Conservation (phyloP, 345 rosid species). For the Hibiscus tridactylites region DNA sequence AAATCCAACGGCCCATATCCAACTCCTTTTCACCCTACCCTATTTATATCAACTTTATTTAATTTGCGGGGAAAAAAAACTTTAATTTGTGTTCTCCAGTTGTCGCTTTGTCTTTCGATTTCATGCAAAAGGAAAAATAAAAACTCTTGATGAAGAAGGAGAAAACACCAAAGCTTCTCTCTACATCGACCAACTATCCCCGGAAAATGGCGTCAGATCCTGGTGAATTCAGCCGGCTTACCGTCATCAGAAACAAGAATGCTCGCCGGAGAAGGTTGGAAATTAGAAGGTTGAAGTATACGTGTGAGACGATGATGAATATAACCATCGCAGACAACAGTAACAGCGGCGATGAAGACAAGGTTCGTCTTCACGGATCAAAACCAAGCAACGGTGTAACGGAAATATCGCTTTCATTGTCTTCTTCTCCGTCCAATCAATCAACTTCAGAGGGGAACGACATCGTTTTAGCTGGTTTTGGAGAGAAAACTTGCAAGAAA, state of each 20-base stretch:
- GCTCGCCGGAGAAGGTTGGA: conserved; percentile 21
- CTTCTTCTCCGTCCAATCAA: conserved; percentile 10
- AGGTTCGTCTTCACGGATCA: conserved; percentile 1
- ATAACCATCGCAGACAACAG: conserved; percentile 5
- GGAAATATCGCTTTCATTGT: conserved; percentile 25
- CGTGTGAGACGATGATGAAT: conserved; percentile 17
- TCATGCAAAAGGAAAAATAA: conserved; percentile 20
- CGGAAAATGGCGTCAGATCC: conserved; percentile 7
- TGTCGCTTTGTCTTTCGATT: neutral
- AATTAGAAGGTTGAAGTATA: conserved; percentile 23
- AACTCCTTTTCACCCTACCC: conserved; percentile 5
- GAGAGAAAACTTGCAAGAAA: neutral
- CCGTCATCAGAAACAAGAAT: conserved; percentile 11
- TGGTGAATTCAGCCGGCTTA: conserved; percentile 15
- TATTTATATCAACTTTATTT: neutral
- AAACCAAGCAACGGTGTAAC: conserved; percentile 3
- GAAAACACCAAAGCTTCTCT: neutral
- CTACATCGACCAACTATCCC: neutral
- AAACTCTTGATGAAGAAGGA: neutral
- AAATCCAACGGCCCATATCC: conserved; percentile 17
- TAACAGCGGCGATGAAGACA: neutral
- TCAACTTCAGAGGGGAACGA: conserved; percentile 11
- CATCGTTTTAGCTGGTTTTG: conserved; percentile 17
- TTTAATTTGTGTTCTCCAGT: neutral
- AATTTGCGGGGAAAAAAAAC: neutral